Base-by-base conservation (phyloP, 192 early-diverging fungal genomes). In the Ambispora gerdemannii region DNA sequence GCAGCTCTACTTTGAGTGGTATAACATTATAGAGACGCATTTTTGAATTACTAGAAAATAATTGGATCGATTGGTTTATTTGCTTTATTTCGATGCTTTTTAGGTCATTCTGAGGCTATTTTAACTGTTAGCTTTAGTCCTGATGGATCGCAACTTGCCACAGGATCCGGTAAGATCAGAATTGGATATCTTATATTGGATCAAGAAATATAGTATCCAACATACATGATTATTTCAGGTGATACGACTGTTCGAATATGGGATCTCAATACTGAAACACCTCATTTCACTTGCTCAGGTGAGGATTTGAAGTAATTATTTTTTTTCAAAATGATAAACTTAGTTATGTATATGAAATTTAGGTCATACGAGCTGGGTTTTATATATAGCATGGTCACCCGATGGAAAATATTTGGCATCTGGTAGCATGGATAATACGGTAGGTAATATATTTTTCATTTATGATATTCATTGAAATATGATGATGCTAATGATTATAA, bases 201-300 rank as follows among this genome's bases (percentile, higher is more conserved):
- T 25, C 3, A 6, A 61, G 20, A 20, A 4, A 13, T 56, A 13
- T 56, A 56, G 20, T 56, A 56, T 56, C 53, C 22, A 11, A 22
- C 28, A n/a, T n/a, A n/a, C n/a, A 3, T 52, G 17, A 20, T 51
- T 51, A 17, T 24, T 63, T 70, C 35, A 79, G 88, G 95, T 25
- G 97, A 99, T 77, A 91, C 88, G 0, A 98, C 93, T 2, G 92
- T 99, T 28, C 84, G 95, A 30, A 87, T 99, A 50, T 99, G 97
- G 97, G 97, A 99, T 84, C 73, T 99, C 75, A 87, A 91, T 62
- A 99, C 95, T 0, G 93, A 95, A 72, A 99, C 97, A n/a, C 95
- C 95, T 35, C 82, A 90, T 50, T 81, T 83, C 52, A 96, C 93
- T 19, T 82, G 92, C 51, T 83, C 77, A 71, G 90, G 84, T 78